Conservation (phyloP, 2,329 filamentous ascomycete species). For the Colletotrichum coccodes region DNA sequence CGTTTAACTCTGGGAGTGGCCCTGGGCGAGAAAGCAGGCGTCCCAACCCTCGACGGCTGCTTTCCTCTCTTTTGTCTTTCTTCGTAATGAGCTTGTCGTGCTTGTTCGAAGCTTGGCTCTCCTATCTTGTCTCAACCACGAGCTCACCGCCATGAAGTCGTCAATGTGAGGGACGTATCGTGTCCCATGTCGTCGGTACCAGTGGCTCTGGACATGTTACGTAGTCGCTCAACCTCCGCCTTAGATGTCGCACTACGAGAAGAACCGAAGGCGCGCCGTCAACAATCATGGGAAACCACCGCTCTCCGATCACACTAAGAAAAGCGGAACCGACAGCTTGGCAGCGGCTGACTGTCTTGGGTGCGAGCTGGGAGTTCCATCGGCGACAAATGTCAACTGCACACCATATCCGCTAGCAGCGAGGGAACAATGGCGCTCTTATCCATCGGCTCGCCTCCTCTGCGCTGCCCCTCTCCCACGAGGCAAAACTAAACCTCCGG, state of each 20-base stretch:
- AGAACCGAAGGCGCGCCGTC: not conserved
- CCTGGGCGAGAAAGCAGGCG: not conserved
- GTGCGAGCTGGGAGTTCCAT: too few relatives aligned
- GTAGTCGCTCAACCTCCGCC: not conserved
- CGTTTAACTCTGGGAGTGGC: constrained; percentile 6
- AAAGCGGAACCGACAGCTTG: not conserved
- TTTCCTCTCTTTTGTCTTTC: not conserved
- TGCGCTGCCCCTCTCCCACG: not conserved
- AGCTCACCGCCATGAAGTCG: not conserved
- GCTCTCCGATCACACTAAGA: not conserved
- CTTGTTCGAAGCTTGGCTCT: constrained; percentile 1
- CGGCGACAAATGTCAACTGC: not conserved
- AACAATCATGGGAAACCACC: not conserved
- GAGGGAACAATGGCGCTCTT: not conserved
- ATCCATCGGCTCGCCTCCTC: not conserved
- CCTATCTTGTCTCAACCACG: not conserved
- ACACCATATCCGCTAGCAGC: too few relatives aligned
- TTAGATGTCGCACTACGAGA: not conserved
- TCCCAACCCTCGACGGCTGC: not conserved
- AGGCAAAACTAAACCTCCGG: not conserved
- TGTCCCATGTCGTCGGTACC: not conserved
- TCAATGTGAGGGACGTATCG: not conserved
- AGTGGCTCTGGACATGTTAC: too few relatives aligned
- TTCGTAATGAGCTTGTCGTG: not conserved
- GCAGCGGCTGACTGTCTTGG: not conserved